A percentile compares a stretch with the other conserved stretches of the same genome.
These are phyloP conservation scores for Xerocomellus chrysenteron DNA, from an alignment of 768 basidiomycete species.

Conservation along the genomic window DNA sequence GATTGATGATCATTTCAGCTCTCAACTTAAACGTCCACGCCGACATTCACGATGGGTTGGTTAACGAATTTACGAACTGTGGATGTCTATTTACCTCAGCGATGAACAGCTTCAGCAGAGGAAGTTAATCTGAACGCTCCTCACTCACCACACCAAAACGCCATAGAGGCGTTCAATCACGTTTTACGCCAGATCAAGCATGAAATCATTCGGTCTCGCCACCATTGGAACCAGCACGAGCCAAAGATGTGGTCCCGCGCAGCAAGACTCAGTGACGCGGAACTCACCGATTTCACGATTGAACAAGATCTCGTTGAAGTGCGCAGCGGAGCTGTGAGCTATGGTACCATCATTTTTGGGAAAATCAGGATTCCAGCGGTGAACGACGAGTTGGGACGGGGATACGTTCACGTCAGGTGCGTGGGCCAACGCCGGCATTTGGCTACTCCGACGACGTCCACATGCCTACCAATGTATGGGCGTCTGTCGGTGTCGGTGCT, in stretches of 20 bases:
- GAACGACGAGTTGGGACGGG: conserved; percentile 57
- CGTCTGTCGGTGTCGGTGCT: conserved; percentile 8
- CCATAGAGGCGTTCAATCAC: conserved; percentile 62
- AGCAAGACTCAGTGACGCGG: conserved; percentile 45
- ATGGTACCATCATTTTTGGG: conserved; percentile 73
- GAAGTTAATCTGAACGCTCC: conserved; percentile 54
- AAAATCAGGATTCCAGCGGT: conserved; percentile 73
- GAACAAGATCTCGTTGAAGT: conserved; percentile 42
- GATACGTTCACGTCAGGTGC: conserved; percentile 72
- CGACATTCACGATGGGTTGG: conserved; percentile 25
- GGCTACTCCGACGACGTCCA: neutral
- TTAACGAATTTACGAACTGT: neutral
- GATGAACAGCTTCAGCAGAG: conserved; percentile 54
- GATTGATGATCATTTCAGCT: conserved; percentile 4
- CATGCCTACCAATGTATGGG: conserved; percentile 2
- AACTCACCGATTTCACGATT: conserved; percentile 53
- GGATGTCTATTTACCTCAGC: conserved; percentile 9
- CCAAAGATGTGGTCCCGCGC: conserved; percentile 66
- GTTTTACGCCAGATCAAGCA: conserved; percentile 56
- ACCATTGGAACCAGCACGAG: conserved; percentile 65
- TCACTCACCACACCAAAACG: conserved; percentile 58
- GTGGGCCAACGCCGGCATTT: conserved; percentile 15
- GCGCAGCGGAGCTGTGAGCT: conserved; percentile 57
- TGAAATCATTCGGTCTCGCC: conserved; percentile 67
- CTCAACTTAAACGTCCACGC: conserved; percentile 3